These are phyloP conservation scores for Psilocybe cubensis DNA, from an alignment of 768 basidiomycete genomes.

Conservation along the genomic window DNA sequence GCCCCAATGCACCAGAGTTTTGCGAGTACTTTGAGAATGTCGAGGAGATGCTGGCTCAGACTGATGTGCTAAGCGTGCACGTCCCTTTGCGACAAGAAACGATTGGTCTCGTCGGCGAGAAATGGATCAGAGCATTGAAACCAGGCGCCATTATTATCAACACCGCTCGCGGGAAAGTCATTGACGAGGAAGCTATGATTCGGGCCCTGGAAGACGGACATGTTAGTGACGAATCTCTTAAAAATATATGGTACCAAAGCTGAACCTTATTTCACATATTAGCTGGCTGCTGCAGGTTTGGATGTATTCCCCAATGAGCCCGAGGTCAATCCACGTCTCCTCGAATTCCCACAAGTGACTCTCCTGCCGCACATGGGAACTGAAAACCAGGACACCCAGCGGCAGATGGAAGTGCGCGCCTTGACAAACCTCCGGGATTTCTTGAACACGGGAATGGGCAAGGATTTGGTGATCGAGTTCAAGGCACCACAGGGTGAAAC, in stretches of 20 bases:
- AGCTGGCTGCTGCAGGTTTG: constrained; percentile 82
- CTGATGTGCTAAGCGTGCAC: constrained; percentile 88
- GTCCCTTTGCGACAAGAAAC: constrained; percentile 81
- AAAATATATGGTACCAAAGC: constrained; percentile 9
- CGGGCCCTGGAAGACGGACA: constrained; percentile 85
- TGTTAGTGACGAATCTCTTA: constrained; percentile 49
- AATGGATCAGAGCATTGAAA: constrained; percentile 78
- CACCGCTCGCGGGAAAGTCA: constrained; percentile 88
- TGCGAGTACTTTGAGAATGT: constrained; percentile 72
- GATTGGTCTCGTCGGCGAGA: constrained; percentile 71
- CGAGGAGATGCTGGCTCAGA: constrained; percentile 65
- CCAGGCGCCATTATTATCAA: constrained; percentile 81
- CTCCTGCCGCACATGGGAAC: constrained; percentile 94
- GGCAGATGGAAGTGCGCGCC: constrained; percentile 85
- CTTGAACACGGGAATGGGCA: constrained; percentile 62
- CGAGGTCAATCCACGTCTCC: constrained; percentile 72
- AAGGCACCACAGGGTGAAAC: constrained; percentile 13
- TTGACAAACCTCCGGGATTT: constrained; percentile 78
- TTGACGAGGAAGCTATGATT: constrained; percentile 89
- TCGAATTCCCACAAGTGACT: constrained; percentile 82
- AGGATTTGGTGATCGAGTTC: constrained; percentile 69
- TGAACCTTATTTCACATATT: background rate
- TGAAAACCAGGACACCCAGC: constrained; percentile 79
- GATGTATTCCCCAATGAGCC: constrained; percentile 92
- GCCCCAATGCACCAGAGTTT: constrained; percentile 64